A percentile compares a stretch with the other conserved stretches of the same genome.
Conservation (phyloP, 2,329 filamentous ascomycete genomes). For the Nemania sp. region DNA sequence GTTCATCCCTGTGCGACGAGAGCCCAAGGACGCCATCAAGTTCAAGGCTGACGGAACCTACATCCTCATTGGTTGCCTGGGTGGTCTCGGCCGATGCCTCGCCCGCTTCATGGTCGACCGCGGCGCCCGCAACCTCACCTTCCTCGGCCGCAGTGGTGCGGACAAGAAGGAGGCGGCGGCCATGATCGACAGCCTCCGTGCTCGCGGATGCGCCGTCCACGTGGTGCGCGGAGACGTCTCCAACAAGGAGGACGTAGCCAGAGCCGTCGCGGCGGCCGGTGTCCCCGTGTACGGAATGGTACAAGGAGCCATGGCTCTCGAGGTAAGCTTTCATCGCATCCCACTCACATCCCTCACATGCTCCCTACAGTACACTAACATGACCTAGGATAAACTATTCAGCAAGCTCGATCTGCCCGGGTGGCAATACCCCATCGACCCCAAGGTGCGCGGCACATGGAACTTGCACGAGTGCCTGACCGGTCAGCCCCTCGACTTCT, state of each 20-base stretch:
- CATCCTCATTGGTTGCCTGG: slow-evolving; percentile 33
- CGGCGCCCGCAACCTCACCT: slow-evolving; percentile 40
- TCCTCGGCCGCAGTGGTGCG: slow-evolving; percentile 37
- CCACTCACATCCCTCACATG: background rate
- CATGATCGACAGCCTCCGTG: slow-evolving; percentile 30
- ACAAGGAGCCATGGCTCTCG: slow-evolving; percentile 40
- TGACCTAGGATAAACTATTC: slow-evolving; percentile 10
- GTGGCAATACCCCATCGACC: slow-evolving; percentile 24
- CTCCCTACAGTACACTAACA: background rate
- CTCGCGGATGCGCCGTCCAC: slow-evolving; percentile 32
- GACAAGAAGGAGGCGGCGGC: slow-evolving; percentile 36
- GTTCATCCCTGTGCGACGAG: slow-evolving; percentile 10
- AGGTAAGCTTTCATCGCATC: slow-evolving; percentile 32
- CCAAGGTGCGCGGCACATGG: slow-evolving; percentile 28
- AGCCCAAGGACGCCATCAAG: slow-evolving; percentile 14
- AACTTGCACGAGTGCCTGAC: slow-evolving; percentile 25
- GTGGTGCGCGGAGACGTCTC: slow-evolving; percentile 37
- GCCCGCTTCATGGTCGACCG: slow-evolving; percentile 40
- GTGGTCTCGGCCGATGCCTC: slow-evolving; percentile 42
- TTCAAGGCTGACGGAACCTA: slow-evolving; percentile 31
- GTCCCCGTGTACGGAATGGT: slow-evolving; percentile 32
- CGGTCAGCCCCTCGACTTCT: slow-evolving; percentile 43
- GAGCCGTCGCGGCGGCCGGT: slow-evolving; percentile 22
- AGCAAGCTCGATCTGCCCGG: slow-evolving; percentile 19
- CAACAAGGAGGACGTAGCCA: slow-evolving; percentile 31